Evolutionary conservation across 2,329 filamentous ascomycete genomes (phyloP), one percentile per base, ranked within the genome.

Genomic region (Alternaria rosae): DNA sequence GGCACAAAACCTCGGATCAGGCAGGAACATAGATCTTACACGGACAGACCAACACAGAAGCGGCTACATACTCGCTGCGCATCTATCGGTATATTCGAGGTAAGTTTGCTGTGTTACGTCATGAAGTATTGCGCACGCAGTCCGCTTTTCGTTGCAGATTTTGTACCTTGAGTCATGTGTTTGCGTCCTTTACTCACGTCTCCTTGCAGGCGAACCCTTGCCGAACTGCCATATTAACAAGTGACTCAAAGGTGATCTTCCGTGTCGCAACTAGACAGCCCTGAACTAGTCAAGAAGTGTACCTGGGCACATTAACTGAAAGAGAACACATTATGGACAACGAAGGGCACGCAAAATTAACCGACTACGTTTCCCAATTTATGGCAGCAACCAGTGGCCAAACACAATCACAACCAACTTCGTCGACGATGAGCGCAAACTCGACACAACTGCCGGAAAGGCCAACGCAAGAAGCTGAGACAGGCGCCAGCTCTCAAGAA

Each of bases 151-250:
- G 35, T 43, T 59, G 43, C 55, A 59, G 52, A 56, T 62, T 50
- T 55, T 65, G 43, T 42, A 50, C 21, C 45, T 42, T 70, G 69
- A 70, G 67, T 73, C 69, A 72, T 70, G 68, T 61, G 68, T 59
- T 44, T 54, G 12, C 50, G 48, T 57, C 56, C 62, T 64, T 68
- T 67, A 62, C 62, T 68, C 60, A 68, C 55, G 61, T 61, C 68
- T 42, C 57, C 65, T 68, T 67, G 55, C 61, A 64, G 66, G 54
- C 50, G 59, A 59, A 60, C 60, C 65, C 65, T 69, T 68, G 66
- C 65, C 61, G 56, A 60, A 50, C 41, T 60, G 59, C 62, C 64
- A 70, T 68, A 68, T 71, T 66, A 64, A 63, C 55, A 7, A 57
- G 59, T 68, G 68, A 67, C 65, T 70, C 61, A 70, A 56, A 44